These are phyloP conservation scores for Phytophthora agathidicida DNA, from an alignment of 352 stramenopile genomes.

Conservation along the genomic window DNA sequence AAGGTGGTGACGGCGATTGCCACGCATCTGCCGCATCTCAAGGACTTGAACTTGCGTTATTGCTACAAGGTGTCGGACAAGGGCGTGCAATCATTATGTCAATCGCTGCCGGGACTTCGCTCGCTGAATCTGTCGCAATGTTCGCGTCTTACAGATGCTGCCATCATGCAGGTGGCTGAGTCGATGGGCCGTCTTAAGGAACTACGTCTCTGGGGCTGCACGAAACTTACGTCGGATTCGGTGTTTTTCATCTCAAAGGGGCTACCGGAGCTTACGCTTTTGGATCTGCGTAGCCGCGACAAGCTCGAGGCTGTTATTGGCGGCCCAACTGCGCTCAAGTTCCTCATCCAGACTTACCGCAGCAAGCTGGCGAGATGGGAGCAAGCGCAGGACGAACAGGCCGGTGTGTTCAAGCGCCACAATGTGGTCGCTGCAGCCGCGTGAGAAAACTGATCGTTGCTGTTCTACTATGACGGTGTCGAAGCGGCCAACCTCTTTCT, in stretches of 20 bases:
- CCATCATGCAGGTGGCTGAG: constrained; percentile 64
- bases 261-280: constrained; percentile 61
- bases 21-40: constrained; percentile 47
- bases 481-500: background rate
- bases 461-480: constrained; percentile 16
- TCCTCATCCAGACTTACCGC: constrained; percentile 79
- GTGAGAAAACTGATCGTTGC: constrained; percentile 33
- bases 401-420: constrained; percentile 78
- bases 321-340: constrained; percentile 72
- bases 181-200: constrained; percentile 66
- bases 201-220: constrained; percentile 83
- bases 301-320: constrained; percentile 82
- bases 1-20: constrained; percentile 68
- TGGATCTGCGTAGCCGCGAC: constrained; percentile 83
- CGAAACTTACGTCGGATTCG: constrained; percentile 75
- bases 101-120: constrained; percentile 46
- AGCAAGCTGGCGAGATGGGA: constrained; percentile 76
- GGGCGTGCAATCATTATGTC: constrained; percentile 60
- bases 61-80: constrained; percentile 88
- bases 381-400: constrained; percentile 60
- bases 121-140: constrained; percentile 88
- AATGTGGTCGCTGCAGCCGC: constrained; percentile 57
- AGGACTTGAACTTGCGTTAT: constrained; percentile 83
- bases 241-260: constrained; percentile 75
- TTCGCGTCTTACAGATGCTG: constrained; percentile 72